Base-by-base conservation (phyloP, 805 yeast genomes). In the Starmerella sp. region DNA sequence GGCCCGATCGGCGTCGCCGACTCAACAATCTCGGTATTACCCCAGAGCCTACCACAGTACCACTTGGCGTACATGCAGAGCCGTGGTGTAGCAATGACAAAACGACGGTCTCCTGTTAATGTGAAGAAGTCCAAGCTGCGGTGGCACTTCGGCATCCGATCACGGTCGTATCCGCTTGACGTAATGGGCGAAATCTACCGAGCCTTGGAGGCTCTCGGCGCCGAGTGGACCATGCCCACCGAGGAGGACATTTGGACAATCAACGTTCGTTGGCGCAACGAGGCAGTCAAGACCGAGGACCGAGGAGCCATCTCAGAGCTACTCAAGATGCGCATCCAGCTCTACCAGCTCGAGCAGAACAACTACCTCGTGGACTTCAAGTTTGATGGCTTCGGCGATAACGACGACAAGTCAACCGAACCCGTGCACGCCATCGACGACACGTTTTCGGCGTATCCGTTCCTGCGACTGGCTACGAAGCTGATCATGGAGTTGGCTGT, bases 101-200 rank as follows among this genome's bases (percentile, higher is more conserved):
- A 69, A 58, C 67, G 69, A 55, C 63, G 66, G 39, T 62, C 66
- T 34, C 73, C 74, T 8, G 60, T 82, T 22, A 76, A 83, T 29
- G 76, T 84, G 48, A 89, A 91, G 69, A 88, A 87, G 68, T 85
- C 91, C 58, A 91, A 89, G 70, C 87, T 96, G 6, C 82, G 95
- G 70, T 93, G 98, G 98, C 98, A 93, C 74, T 93, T 93, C 67
- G 98, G 98, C 61, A 93, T 93, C 57, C 77, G 98, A 67, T 88
- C 96, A 8, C 77, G 97, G 64, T 87, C 96, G 0, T 93, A 93
- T 67, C 97, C 98, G 36, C 75, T 93, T 63, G 98, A 93, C 69
- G 98, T 93, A 4, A 93, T 93, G 97, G 96, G 97, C 31, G 98
- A 93, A 68, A 90, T 93, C 45, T 93, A 93, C 71, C 77, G 96